Evolutionary conservation across 768 basidiomycete species (phyloP).

Genomic region (Clathrus columnatus): DNA sequence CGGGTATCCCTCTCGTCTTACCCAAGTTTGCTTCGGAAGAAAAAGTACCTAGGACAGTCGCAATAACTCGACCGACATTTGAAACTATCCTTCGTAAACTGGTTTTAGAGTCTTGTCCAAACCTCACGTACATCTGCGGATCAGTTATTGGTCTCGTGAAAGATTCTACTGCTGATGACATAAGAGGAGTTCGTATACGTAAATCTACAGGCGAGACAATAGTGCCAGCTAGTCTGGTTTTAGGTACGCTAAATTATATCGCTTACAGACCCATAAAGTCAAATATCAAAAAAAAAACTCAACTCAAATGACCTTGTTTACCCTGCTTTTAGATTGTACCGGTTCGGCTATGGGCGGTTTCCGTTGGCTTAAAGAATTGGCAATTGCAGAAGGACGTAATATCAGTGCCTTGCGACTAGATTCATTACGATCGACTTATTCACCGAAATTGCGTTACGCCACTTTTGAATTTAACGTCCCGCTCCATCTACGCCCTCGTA

Average conservation of each 20-base stretch:
- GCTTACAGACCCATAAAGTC: no score
- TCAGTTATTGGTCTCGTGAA: slow-evolving; percentile 13
- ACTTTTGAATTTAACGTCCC: slow-evolving; percentile 13
- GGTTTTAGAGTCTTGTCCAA: slow-evolving; percentile 11
- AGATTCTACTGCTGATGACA: background rate
- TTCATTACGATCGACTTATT: slow-evolving; percentile 12
- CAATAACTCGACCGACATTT: slow-evolving; percentile 8
- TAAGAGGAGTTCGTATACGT: slow-evolving; percentile 14
- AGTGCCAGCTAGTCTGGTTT: slow-evolving; percentile 13
- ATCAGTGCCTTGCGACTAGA: background rate
- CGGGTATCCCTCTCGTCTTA: no score
- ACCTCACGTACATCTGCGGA: slow-evolving; percentile 18
- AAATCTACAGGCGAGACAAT: slow-evolving; percentile 1
- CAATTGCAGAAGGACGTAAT: background rate
- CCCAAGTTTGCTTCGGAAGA: no score
- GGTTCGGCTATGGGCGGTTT: slow-evolving; percentile 16
- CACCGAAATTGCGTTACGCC: slow-evolving; percentile 15
- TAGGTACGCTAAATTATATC: slow-evolving; percentile 13
- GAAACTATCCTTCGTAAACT: slow-evolving; percentile 20
- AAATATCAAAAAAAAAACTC: background rate
- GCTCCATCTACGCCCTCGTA: slow-evolving; percentile 10
- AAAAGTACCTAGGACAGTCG: no score
- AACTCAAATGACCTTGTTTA: no score
- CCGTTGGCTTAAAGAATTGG: slow-evolving; percentile 12
- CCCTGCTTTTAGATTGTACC: slow-evolving; percentile 23